These are phyloP conservation scores for Pascua guehoae DNA, from an alignment of 1,284 basidiomycete genomes.

Conservation along the genomic window DNA sequence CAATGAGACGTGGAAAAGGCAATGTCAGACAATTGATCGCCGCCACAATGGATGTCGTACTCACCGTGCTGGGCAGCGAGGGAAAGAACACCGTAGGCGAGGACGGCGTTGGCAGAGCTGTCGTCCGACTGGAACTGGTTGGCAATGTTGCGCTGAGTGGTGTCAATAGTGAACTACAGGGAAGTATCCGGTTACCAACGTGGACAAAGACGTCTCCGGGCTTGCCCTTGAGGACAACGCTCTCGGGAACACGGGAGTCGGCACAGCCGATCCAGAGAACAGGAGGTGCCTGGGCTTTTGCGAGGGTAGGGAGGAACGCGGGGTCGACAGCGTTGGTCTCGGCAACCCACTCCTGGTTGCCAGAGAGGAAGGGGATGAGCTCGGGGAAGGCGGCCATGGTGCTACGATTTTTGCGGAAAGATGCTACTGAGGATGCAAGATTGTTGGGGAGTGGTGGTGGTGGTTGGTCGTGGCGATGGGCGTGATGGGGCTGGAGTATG, in stretches of 20 bases:
- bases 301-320: conserved; percentile 33
- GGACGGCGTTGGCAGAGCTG: conserved; percentile 62
- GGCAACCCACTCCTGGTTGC: conserved; percentile 40
- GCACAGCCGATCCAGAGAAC: conserved; percentile 50
- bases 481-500: too few relatives aligned
- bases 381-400: conserved; percentile 16
- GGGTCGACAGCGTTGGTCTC: conserved; percentile 28
- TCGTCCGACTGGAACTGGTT: conserved; percentile 47
- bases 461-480: too few relatives aligned
- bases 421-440: background rate
- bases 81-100: conserved; percentile 73
- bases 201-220: conserved; percentile 70
- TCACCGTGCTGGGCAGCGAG: conserved; percentile 78
- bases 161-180: conserved; percentile 3
- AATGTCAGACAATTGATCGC: background rate
- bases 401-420: background rate
- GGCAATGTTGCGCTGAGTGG: conserved; percentile 57
- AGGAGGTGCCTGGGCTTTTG: conserved; percentile 42
- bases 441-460: too few relatives aligned
- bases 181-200: conserved; percentile 2
- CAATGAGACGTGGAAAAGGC: too few relatives aligned
- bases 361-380: conserved; percentile 26
- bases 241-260: conserved; percentile 48
- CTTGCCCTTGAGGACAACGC: conserved; percentile 40
- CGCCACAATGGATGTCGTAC: background rate